Percentiles rank a stretch among this genome's conserved stretches.
phyloP scores from a whole-genome alignment of 2,329 filamentous ascomycete species.

The Alternaria arbusti region DNA sequence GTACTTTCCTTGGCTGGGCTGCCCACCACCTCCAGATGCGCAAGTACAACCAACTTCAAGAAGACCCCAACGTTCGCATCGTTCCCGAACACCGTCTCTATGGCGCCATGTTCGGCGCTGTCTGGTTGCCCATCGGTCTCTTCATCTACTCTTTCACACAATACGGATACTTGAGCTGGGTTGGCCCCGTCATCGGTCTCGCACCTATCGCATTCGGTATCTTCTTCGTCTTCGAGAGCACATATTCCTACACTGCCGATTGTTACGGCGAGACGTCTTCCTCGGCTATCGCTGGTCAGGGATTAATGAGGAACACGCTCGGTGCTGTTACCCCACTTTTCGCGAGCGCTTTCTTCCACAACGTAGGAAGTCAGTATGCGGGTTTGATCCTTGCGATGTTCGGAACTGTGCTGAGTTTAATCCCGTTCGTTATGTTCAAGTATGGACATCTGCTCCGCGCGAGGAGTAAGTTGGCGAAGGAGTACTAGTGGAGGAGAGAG shows the following conservation, averaged over 20 bases:
- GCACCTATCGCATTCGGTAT: constrained; percentile 60
- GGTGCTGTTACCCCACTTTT: constrained; percentile 61
- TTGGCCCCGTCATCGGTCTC: constrained; percentile 57
- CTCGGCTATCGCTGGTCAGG: constrained; percentile 58
- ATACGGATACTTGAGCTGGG: constrained; percentile 57
- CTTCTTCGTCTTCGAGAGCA: constrained; percentile 58
- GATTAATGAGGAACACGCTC: constrained; percentile 60
- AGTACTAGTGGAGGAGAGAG: constrained; percentile 17
- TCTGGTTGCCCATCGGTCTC: constrained; percentile 40
- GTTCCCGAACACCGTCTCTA: constrained; percentile 45
- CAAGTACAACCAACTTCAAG: constrained; percentile 55
- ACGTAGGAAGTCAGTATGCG: constrained; percentile 60
- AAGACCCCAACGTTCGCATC: constrained; percentile 46
- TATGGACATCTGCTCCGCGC: constrained; percentile 50
- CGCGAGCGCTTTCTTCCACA: constrained; percentile 60
- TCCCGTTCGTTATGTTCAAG: constrained; percentile 55
- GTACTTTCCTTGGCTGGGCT: constrained; percentile 57
- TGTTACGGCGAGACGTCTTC: constrained; percentile 58
- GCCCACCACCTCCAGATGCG: constrained; percentile 59
- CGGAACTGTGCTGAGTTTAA: constrained; percentile 51
- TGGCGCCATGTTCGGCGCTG: constrained; percentile 40
- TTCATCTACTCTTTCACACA: constrained; percentile 62
- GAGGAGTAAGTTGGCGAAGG: constrained; percentile 50
- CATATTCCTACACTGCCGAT: constrained; percentile 60
- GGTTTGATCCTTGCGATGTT: constrained; percentile 58